phyloP scores from a whole-genome alignment of 495 filamentous ascomycete genomes.

The Aspergillus coremiiformis region DNA sequence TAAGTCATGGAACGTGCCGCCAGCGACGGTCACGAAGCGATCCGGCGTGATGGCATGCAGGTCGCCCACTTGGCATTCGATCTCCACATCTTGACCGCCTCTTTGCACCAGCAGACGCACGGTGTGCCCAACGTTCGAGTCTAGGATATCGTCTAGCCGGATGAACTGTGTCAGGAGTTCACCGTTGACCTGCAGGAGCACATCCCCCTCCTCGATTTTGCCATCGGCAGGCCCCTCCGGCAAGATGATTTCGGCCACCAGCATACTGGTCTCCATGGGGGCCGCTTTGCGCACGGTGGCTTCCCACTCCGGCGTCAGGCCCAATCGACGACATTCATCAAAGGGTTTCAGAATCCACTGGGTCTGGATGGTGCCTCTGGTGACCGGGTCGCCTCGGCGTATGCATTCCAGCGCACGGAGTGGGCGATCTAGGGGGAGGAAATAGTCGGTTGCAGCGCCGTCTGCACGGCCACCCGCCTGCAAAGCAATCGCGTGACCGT shows the following conservation, averaged over 20 bases:
- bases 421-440: constrained; percentile 87
- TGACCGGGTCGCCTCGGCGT: constrained; percentile 62
- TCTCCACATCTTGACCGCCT: constrained; percentile 79
- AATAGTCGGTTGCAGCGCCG: constrained; percentile 95
- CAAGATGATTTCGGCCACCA: constrained; percentile 90
- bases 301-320: constrained; percentile 80
- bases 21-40: constrained; percentile 87
- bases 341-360: constrained; percentile 97
- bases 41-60: constrained; percentile 93
- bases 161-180: constrained; percentile 92
- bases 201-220: constrained; percentile 88
- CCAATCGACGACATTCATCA: constrained; percentile 90
- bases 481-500: constrained; percentile 85
- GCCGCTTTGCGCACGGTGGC: constrained; percentile 69
- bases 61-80: constrained; percentile 81
- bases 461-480: constrained; percentile 93
- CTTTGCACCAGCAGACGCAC: constrained; percentile 75
- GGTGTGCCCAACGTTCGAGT: constrained; percentile 71
- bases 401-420: constrained; percentile 81
- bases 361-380: constrained; percentile 91
- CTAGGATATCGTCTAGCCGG: constrained; percentile 85
- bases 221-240: constrained; percentile 81
- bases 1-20: constrained; percentile 87
- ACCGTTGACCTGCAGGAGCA: constrained; percentile 90
- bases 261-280: constrained; percentile 91